Evolutionary conservation across 225 moss, liverwort and hornwort genomes (phyloP).

Genomic region (Physcomitrium patens): DNA sequence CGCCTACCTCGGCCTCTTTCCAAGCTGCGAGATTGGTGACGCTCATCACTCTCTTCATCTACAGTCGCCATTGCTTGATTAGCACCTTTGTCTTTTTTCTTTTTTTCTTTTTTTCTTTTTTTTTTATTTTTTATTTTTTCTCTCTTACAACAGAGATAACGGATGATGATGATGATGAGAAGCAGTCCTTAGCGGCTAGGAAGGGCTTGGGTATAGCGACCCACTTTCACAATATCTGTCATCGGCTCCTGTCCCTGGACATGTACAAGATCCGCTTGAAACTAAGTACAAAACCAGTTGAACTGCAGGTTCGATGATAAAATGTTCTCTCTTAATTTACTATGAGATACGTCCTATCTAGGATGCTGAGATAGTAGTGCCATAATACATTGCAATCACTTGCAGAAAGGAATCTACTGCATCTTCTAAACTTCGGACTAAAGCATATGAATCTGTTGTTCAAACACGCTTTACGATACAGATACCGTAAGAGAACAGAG

Average conservation of each 20-base stretch:
- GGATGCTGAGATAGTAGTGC: background rate
- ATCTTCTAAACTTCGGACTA: conserved; percentile 1
- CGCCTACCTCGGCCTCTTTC: conserved; percentile 51
- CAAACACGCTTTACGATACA: conserved; percentile 8
- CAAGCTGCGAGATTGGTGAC: conserved; percentile 50
- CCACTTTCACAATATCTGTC: conserved; percentile 4
- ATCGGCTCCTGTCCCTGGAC: conserved; percentile 1
- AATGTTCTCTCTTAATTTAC: background rate
- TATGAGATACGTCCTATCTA: background rate
- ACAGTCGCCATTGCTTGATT: conserved; percentile 43
- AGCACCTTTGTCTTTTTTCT: too few species aligned
- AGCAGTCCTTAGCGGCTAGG: conserved; percentile 1
- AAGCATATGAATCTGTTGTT: background rate
- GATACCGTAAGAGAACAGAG: conserved; percentile 8
- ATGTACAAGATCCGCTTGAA: conserved; percentile 18
- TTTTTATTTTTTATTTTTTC: too few species aligned
- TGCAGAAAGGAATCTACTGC: background rate
- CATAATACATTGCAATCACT: background rate
- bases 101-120: too few species aligned
- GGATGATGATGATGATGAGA: background rate
- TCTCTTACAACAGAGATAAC: conserved; percentile 22
- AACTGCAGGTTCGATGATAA: background rate
- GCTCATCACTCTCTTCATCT: conserved; percentile 40
- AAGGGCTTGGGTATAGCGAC: background rate
- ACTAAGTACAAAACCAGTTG: conserved; percentile 12